phyloP scores from a whole-genome alignment of 2,329 filamentous ascomycete genomes.

The Diatrype stigma region DNA sequence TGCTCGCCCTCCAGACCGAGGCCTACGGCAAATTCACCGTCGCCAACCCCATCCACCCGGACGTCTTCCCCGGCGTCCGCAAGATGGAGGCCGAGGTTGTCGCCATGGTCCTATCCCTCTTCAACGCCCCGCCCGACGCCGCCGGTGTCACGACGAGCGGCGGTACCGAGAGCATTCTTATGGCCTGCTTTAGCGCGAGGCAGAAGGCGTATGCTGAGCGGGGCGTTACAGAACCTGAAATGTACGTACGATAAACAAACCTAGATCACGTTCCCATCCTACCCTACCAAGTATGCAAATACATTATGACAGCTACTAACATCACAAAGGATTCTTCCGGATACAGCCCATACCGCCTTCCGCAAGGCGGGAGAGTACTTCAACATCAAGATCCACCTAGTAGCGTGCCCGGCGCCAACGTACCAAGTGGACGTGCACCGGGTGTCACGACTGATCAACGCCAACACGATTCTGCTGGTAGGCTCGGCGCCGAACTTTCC shows the following conservation, averaged over 20 bases:
- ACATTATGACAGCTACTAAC: background rate
- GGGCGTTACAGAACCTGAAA: slow-evolving; percentile 87
- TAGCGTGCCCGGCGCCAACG: slow-evolving; percentile 76
- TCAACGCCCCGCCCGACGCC: slow-evolving; percentile 80
- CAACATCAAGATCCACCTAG: slow-evolving; percentile 89
- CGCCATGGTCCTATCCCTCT: slow-evolving; percentile 86
- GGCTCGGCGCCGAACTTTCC: slow-evolving; percentile 97
- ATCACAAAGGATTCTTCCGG: slow-evolving; percentile 72
- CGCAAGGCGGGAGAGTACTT: slow-evolving; percentile 94
- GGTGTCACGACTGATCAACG: slow-evolving; percentile 82
- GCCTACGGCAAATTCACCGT: slow-evolving; percentile 94
- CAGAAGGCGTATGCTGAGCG: slow-evolving; percentile 85
- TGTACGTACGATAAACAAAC: slow-evolving; percentile 54
- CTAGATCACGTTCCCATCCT: background rate
- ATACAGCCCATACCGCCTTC: slow-evolving; percentile 94
- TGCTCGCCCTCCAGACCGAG: slow-evolving; percentile 82
- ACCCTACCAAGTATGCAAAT: slow-evolving; percentile 13
- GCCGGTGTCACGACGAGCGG: slow-evolving; percentile 89
- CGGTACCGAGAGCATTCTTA: slow-evolving; percentile 93
- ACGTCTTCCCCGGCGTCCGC: slow-evolving; percentile 94
- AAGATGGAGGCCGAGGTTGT: slow-evolving; percentile 99
- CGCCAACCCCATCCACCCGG: slow-evolving; percentile 92
- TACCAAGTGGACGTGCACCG: slow-evolving; percentile 80
- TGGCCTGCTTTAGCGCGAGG: slow-evolving; percentile 86
- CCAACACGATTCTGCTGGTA: slow-evolving; percentile 89